Conservation (phyloP, 2,329 filamentous ascomycete species). For the Pseudopithomyces maydicus region DNA sequence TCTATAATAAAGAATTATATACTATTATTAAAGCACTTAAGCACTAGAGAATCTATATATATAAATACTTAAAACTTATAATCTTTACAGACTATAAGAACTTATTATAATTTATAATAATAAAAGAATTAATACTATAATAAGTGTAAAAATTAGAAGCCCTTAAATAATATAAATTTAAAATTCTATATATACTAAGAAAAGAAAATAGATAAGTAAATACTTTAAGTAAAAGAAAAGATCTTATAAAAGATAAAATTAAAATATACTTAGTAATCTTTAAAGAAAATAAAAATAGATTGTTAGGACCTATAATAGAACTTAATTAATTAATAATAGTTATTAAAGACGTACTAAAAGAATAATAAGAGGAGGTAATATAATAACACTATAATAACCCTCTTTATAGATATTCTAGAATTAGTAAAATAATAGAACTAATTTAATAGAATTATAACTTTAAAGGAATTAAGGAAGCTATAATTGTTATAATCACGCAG, state of each 20-base stretch:
- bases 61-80: neutral
- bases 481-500: too few relatives aligned
- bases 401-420: neutral
- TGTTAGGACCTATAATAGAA: neutral
- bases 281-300: neutral
- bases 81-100: constrained; percentile 3
- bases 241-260: too few relatives aligned
- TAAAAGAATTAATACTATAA: constrained; percentile 5
- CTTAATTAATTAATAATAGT: neutral
- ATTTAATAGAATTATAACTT: neutral
- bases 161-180: neutral
- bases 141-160: neutral
- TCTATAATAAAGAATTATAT: constrained; percentile 3
- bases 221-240: too few relatives aligned
- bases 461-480: neutral
- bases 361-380: neutral
- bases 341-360: neutral
- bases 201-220: neutral
- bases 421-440: neutral
- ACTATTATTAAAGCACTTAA: constrained; percentile 1
- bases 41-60: constrained; percentile 2
- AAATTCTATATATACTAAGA: neutral
- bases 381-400: neutral
- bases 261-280: neutral
- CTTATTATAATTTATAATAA: neutral